phyloP scores from a whole-genome alignment of 805 yeast genomes.

The Isabelozyma pseudorhagii region DNA sequence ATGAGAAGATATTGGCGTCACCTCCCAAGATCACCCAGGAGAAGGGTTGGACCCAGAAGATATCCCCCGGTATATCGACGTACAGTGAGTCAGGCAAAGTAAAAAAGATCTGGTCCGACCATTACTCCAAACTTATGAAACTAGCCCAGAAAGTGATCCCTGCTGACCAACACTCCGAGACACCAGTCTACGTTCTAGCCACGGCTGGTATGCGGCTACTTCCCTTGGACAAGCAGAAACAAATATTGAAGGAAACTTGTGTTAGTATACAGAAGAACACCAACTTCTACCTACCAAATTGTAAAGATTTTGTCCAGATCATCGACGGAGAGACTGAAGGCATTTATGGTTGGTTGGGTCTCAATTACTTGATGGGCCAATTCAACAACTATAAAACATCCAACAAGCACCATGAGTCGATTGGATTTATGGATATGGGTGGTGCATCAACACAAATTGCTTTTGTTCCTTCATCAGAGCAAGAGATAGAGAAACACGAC shows the following conservation, averaged over 20 bases:
- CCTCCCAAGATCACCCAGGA: conserved; percentile 69
- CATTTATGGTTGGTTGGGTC: conserved; percentile 89
- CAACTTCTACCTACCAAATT: conserved; percentile 53
- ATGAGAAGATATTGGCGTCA: conserved; percentile 40
- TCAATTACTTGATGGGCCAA: conserved; percentile 77
- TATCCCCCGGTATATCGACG: conserved; percentile 81
- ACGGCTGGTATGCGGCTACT: conserved; percentile 96
- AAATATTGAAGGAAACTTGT: conserved; percentile 63
- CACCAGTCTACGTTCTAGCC: conserved; percentile 89
- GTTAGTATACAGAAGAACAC: conserved; percentile 49
- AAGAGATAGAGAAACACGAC: conserved; percentile 60
- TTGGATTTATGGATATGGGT: conserved; percentile 98
- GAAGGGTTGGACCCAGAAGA: conserved; percentile 66
- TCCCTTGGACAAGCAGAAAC: conserved; percentile 48
- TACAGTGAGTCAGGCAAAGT: conserved; percentile 47
- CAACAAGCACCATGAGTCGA: conserved; percentile 49
- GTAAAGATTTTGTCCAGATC: conserved; percentile 71
- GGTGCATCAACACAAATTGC: conserved; percentile 98
- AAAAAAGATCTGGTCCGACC: conserved; percentile 63
- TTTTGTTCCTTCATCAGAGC: conserved; percentile 68
- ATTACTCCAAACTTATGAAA: conserved; percentile 60
- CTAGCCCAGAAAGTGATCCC: conserved; percentile 77
- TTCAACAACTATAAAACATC: conserved; percentile 46
- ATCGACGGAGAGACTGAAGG: conserved; percentile 97
- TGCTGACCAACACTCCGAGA: conserved; percentile 48